phyloP scores from a whole-genome alignment of 768 basidiomycete genomes.

The Suillus occidentalis region DNA sequence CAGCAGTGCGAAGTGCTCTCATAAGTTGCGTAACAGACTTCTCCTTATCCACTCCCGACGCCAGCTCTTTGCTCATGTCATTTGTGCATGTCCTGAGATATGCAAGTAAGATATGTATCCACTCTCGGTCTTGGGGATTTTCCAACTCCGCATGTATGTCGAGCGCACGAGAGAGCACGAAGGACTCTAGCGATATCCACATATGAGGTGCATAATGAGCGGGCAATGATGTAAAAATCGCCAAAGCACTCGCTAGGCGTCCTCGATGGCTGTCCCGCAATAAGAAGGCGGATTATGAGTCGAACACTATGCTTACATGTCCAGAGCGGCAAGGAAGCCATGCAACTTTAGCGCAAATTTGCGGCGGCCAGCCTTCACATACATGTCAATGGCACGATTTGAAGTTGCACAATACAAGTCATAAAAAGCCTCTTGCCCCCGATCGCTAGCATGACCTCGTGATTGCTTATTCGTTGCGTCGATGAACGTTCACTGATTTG shows the following conservation, averaged over 20 bases:
- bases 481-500: constrained; percentile 23
- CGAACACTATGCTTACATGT: constrained; percentile 61
- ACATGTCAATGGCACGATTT: constrained; percentile 82
- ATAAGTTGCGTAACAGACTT: constrained; percentile 56
- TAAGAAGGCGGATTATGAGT: constrained; percentile 3
- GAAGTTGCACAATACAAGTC: constrained; percentile 73
- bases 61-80: constrained; percentile 50
- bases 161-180: constrained; percentile 74
- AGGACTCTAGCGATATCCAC: constrained; percentile 79
- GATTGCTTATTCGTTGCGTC: constrained; percentile 48
- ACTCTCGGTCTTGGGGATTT: constrained; percentile 68
- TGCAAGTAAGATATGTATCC: constrained; percentile 75
- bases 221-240: constrained; percentile 77
- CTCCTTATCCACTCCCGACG: constrained; percentile 49
- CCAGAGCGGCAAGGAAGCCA: constrained; percentile 83
- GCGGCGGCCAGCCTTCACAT: constrained; percentile 77
- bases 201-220: constrained; percentile 81
- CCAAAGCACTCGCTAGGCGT: constrained; percentile 59
- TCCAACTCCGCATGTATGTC: constrained; percentile 60
- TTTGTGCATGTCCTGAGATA: constrained; percentile 73
- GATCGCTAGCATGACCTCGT: constrained; percentile 61
- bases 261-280: constrained; percentile 57
- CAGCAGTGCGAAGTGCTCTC: constrained; percentile 46
- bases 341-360: constrained; percentile 87
- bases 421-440: constrained; percentile 64